Evolutionary conservation across 306 rosid genomes (phyloP).

Genomic region (Pachyrhizus erosus): DNA sequence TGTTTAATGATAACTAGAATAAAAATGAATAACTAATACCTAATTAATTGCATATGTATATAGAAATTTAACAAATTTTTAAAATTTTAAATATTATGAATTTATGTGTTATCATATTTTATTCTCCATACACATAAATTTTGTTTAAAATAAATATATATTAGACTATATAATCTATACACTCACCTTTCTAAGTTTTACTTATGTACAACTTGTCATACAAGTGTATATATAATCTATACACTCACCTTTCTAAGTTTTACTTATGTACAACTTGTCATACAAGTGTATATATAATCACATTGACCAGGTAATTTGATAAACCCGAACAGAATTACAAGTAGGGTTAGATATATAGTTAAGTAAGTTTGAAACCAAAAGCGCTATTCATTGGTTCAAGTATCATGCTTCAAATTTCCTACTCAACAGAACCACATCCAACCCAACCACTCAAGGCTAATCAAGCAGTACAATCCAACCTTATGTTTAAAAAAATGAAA

Average conservation of each 20-base stretch:
- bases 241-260: background rate
- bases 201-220: background rate
- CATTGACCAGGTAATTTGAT: background rate
- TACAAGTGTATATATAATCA: too few species aligned
- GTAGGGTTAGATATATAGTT: background rate
- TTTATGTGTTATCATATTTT: too few species aligned
- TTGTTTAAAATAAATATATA: too few species aligned
- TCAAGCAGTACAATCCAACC: background rate
- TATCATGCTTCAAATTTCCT: background rate
- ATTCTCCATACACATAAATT: too few species aligned
- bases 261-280: background rate
- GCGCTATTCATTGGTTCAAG: background rate
- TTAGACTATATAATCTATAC: background rate
- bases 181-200: background rate
- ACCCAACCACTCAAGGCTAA: background rate
- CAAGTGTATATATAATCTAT: too few species aligned
- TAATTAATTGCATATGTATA: too few species aligned
- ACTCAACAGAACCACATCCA: background rate
- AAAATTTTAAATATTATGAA: too few species aligned
- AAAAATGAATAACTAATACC: too few species aligned
- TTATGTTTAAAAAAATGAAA: background rate
- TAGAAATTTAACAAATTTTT: too few species aligned
- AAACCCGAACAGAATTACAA: background rate
- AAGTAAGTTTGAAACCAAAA: background rate
- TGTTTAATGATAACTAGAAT: too few species aligned